These are phyloP conservation scores for Quercus engelmannii DNA, from an alignment of 306 rosid species.

Conservation along the genomic window DNA sequence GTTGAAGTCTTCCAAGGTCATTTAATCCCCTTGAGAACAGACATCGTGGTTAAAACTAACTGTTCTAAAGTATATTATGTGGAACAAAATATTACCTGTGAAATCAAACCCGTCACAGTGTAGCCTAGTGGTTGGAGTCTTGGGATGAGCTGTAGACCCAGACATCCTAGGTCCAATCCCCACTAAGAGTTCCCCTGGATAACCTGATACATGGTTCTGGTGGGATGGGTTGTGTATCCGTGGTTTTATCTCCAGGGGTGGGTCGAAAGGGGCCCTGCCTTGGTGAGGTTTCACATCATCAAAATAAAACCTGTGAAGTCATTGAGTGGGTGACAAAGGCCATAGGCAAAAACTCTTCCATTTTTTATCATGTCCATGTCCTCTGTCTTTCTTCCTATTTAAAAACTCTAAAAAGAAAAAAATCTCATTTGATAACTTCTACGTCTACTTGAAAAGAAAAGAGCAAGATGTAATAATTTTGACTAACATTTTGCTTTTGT, in stretches of 20 bases:
- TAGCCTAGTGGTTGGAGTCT: no score
- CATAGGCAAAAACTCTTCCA: not conserved
- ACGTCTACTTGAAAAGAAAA: not conserved
- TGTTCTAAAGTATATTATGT: not conserved
- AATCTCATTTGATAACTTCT: not conserved
- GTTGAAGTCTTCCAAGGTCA: not conserved
- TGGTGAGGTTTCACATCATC: no score
- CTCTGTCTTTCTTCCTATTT: not conserved
- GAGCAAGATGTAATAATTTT: not conserved
- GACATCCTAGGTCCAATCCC: no score
- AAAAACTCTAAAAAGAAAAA: not conserved
- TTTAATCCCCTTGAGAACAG: not conserved
- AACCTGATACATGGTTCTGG: no score
- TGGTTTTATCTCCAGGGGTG: no score
- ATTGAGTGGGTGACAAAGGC: not conserved
- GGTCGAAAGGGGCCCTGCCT: no score
- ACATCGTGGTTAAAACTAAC: not conserved
- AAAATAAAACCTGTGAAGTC: not conserved
- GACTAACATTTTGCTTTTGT: not conserved
- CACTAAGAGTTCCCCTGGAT: no score
- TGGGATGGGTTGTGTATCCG: no score
- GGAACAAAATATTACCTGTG: not conserved
- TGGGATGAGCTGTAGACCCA: no score
- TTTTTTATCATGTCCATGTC: not conserved
- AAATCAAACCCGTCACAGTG: not conserved